Conservation (phyloP, 306 rosid species). For the Urtica urens region DNA sequence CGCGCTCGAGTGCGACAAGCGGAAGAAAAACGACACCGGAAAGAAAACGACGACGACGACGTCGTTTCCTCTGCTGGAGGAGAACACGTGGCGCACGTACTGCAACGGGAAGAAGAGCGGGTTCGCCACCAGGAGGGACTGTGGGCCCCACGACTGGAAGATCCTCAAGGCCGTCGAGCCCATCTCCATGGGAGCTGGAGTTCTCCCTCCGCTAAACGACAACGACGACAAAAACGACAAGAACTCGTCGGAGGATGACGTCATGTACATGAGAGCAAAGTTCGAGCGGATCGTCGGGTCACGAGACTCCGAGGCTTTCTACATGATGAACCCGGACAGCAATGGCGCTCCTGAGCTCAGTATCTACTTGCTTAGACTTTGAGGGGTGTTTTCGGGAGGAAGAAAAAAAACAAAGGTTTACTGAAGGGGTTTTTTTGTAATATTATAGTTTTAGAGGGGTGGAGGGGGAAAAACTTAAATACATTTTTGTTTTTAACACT, state of each 20-base stretch:
- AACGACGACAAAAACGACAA: constrained; percentile 9
- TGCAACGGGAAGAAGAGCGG: constrained; percentile 95
- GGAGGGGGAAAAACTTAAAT: constrained; percentile 26
- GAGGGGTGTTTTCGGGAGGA: no score
- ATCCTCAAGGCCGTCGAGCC: constrained; percentile 80
- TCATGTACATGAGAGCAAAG: constrained; percentile 97
- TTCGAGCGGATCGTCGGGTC: constrained; percentile 98
- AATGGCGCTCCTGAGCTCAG: constrained; percentile 99
- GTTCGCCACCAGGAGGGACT: constrained; percentile 74
- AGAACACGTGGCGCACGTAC: constrained; percentile 76
- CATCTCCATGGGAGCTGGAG: constrained; percentile 97
- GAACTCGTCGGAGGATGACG: constrained; percentile 37
- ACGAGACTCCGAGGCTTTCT: constrained; percentile 95
- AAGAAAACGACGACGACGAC: constrained; percentile 6
- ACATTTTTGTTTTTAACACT: no score
- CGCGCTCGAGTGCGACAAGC: constrained; percentile 83
- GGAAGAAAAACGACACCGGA: constrained; percentile 27
- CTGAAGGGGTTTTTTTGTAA: not conserved
- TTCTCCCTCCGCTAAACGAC: constrained; percentile 41
- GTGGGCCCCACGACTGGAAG: constrained; percentile 78
- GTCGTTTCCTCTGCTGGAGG: constrained; percentile 60
- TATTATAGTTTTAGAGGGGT: constrained; percentile 19
- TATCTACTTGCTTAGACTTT: constrained; percentile 87
- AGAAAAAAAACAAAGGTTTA: not conserved
- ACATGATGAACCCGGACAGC: constrained; percentile 98